phyloP scores from a whole-genome alignment of 306 rosid genomes.

The Herpetospermum pedunculosum region DNA sequence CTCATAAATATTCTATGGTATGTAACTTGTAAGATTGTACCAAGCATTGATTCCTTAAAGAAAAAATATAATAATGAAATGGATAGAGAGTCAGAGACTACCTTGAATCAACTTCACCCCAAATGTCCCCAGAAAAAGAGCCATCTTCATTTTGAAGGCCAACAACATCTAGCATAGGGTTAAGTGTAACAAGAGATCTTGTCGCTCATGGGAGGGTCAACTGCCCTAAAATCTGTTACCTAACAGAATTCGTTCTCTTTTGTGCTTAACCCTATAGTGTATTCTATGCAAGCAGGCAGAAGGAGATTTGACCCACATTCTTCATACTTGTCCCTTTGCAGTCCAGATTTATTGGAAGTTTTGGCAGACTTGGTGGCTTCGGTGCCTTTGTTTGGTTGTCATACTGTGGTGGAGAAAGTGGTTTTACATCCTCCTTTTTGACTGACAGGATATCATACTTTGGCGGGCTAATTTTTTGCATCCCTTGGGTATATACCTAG shows the following conservation, averaged over 20 bases:
- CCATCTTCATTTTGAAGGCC: constrained; percentile 85
- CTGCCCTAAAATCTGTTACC: neutral
- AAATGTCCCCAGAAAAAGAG: constrained; percentile 83
- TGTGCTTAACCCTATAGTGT: neutral
- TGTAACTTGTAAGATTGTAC: neutral
- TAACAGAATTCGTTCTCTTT: neutral
- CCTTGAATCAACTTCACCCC: constrained; percentile 93
- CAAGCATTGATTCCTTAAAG: neutral
- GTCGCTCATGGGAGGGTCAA: neutral
- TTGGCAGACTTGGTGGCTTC: neutral
- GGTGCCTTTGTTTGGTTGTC: neutral
- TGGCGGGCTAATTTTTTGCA: neutral
- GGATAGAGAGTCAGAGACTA: constrained; percentile 11
- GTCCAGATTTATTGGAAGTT: neutral
- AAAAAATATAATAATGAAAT: neutral
- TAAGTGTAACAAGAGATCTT: constrained; percentile 26
- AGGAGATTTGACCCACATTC: neutral
- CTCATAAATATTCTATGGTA: neutral
- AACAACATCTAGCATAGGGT: constrained; percentile 42
- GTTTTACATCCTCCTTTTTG: neutral
- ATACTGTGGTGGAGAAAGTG: neutral
- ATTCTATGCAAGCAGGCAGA: neutral
- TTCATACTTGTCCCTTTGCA: neutral
- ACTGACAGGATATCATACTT: neutral
- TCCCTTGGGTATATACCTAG: neutral